Percentiles rank a stretch among this genome's conserved stretches.
These are phyloP conservation scores for Botrytis porri DNA, from an alignment of 2,329 filamentous ascomycete species.

Conservation along the genomic window DNA sequence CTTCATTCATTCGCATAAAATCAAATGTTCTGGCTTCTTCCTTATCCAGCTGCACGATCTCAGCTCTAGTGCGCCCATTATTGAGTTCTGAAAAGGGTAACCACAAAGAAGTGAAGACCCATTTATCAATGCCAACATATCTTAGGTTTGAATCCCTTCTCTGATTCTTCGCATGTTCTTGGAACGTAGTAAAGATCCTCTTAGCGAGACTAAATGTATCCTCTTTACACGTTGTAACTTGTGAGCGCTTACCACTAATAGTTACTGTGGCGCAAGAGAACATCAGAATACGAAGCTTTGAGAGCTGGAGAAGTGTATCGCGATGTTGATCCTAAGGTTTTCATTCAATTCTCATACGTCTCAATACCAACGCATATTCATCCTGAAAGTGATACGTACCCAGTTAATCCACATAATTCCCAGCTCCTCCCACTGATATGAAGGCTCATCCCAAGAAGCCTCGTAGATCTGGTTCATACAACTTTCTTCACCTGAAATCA, in stretches of 20 bases:
- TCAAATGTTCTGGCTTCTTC: background rate
- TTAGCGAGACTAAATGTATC: background rate
- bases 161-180: background rate
- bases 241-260: background rate
- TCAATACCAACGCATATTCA: background rate
- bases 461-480: background rate
- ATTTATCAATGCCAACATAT: background rate
- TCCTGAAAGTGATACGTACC: background rate
- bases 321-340: background rate
- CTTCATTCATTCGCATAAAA: background rate
- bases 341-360: background rate
- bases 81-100: background rate
- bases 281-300: background rate
- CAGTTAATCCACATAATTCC: background rate
- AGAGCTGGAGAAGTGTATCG: background rate
- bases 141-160: background rate
- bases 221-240: background rate
- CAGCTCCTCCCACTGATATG: background rate
- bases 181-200: background rate
- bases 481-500: background rate
- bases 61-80: background rate
- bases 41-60: background rate
- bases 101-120: background rate
- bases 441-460: background rate
- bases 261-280: background rate